These are phyloP conservation scores for Amauroascus niger DNA, from an alignment of 2,329 filamentous ascomycete species.

Conservation along the genomic window DNA sequence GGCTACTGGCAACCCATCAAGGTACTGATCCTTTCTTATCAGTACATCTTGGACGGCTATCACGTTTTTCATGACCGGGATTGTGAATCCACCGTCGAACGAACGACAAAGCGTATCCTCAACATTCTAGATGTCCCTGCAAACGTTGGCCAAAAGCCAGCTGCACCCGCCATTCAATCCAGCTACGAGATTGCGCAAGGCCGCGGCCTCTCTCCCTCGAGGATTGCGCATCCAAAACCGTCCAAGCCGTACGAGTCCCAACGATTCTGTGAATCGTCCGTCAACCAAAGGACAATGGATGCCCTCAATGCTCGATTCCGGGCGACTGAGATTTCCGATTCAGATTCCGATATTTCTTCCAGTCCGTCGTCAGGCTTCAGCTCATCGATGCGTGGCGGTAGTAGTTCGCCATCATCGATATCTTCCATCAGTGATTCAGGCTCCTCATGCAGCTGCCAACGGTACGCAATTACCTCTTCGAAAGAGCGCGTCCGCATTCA, in stretches of 20 bases:
- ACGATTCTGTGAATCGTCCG: conserved; percentile 78
- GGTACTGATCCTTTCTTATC: conserved; percentile 16
- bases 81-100: conserved; percentile 79
- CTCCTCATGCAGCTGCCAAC: conserved; percentile 76
- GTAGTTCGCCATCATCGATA: conserved; percentile 43
- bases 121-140: conserved; percentile 92
- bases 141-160: conserved; percentile 38
- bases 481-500: conserved; percentile 92
- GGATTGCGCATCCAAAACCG: conserved; percentile 86
- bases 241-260: conserved; percentile 78
- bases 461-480: conserved; percentile 90
- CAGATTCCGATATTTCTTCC: conserved; percentile 63
- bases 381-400: conserved; percentile 56
- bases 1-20: neutral
- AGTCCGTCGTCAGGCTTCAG: conserved; percentile 66
- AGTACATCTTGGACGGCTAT: conserved; percentile 98
- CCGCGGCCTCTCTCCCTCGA: conserved; percentile 74
- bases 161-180: conserved; percentile 36
- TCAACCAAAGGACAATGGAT: conserved; percentile 57
- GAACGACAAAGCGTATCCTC: conserved; percentile 90
- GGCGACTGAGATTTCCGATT: conserved; percentile 59
- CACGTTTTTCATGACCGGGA: conserved; percentile 94
- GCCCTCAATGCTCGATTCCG: conserved; percentile 70
- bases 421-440: conserved; percentile 57
- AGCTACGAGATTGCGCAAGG: conserved; percentile 65